A percentile compares a stretch with the other conserved stretches of the same genome.
phyloP scores from a whole-genome alignment of 2,329 filamentous ascomycete species.

The Teratosphaeria zuluensis region DNA sequence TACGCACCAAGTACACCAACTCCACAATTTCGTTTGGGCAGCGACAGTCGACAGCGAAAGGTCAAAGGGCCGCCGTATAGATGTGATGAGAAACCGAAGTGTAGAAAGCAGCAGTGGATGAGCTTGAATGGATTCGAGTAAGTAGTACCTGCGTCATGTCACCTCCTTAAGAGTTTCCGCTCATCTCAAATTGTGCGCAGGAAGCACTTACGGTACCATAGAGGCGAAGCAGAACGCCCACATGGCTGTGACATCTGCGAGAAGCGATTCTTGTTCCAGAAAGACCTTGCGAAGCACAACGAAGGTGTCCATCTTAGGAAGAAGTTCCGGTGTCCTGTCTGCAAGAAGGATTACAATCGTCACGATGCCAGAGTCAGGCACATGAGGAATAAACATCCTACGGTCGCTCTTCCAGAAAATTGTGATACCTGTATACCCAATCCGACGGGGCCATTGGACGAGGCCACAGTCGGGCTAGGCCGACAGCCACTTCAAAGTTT shows the following conservation, averaged over 20 bases:
- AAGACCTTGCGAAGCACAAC: not conserved
- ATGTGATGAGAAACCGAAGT: too few relatives aligned
- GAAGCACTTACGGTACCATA: not conserved
- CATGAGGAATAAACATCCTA: not conserved
- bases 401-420: not conserved
- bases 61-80: too few relatives aligned
- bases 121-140: too few relatives aligned
- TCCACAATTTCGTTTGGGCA: too few relatives aligned
- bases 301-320: not conserved
- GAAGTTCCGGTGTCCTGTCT: not conserved
- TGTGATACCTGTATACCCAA: not conserved
- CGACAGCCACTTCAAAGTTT: too few relatives aligned
- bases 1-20: too few relatives aligned
- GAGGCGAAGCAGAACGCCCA: not conserved
- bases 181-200: not conserved
- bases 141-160: too few relatives aligned
- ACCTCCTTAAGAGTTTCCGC: too few relatives aligned
- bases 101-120: too few relatives aligned
- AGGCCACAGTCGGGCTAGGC: too few relatives aligned
- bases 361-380: not conserved
- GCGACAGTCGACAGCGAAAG: too few relatives aligned
- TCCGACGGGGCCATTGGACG: not conserved
- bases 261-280: not conserved
- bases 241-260: not conserved
- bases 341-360: not conserved